A percentile compares a stretch with the other conserved stretches of the same genome.
Evolutionary conservation across 345 rosid genomes (phyloP).

Genomic region (Boechera stricta): DNA sequence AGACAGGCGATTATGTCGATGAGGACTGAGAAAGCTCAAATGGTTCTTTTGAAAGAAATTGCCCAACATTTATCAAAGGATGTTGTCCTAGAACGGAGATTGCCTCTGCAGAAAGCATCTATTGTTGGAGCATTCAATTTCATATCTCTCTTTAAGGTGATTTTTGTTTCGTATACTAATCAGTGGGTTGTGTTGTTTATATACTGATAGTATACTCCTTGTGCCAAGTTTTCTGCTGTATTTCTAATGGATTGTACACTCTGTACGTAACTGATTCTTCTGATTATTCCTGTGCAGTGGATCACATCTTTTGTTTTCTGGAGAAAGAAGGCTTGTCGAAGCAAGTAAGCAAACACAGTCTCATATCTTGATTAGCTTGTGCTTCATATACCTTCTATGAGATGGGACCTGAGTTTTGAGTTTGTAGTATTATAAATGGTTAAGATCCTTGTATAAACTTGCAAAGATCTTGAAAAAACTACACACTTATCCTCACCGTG

Average conservation of each 20-base stretch:
- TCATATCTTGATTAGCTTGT: slow-evolving; percentile 9
- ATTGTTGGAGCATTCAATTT: slow-evolving; percentile 55
- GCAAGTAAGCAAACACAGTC: slow-evolving; percentile 70
- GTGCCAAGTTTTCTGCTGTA: background rate
- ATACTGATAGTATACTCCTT: slow-evolving; percentile 10
- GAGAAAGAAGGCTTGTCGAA: slow-evolving; percentile 77
- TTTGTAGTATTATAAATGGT: background rate
- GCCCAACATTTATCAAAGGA: slow-evolving; percentile 90
- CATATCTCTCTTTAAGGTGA: slow-evolving; percentile 76
- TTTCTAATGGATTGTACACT: background rate
- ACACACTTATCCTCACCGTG: background rate
- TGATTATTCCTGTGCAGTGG: slow-evolving; percentile 63
- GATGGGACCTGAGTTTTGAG: background rate
- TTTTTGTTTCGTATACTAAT: slow-evolving; percentile 8
- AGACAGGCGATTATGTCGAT: slow-evolving; percentile 85
- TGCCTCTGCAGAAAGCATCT: slow-evolving; percentile 58
- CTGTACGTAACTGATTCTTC: background rate
- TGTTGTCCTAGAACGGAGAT: slow-evolving; percentile 57
- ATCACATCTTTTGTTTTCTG: slow-evolving; percentile 66
- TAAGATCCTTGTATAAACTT: slow-evolving; percentile 21
- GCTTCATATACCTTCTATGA: background rate
- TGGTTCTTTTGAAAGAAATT: slow-evolving; percentile 89
- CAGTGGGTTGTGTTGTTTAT: background rate
- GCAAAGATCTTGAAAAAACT: background rate
- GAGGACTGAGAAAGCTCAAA: slow-evolving; percentile 92